Evolutionary conservation across 108 stramenopile species (phyloP), one percentile per base, ranked within the genome.

Genomic region (Cyclostephanos invisitatus): DNA sequence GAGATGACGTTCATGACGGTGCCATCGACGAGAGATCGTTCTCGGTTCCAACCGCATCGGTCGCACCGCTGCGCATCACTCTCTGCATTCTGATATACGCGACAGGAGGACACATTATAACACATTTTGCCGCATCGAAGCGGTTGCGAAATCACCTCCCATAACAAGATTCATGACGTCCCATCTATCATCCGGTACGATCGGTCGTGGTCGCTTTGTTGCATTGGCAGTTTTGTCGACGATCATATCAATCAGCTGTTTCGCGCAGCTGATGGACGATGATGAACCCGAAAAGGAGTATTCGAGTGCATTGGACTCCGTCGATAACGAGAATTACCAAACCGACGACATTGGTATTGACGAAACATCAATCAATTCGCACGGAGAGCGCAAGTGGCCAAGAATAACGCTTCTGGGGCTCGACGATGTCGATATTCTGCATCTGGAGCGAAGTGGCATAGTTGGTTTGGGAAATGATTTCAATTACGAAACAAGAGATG

Each of bases 331-430:
- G 22, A 46, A 15, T 14, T 2, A 15, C 44, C 44, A 15, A 46
- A 46, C 14, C 44, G 15, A 46, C 15, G 44, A 15, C 12, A 15
- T 15, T 0, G 14, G 44, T 46, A 46, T 14, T 59, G 58, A 57
- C 11, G 56, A 28, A 35, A 29, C 58, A 37, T 12, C 36, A 11
- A n/a, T 0, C 37, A 42, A 40, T 21, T 61, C 60, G 17, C 36
- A 38, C 22, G 38, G 6, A 53, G 22, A 62, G 12, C 25, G 11
- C 14, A 62, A 28, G 24, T 62, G 37, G 28, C 50, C 22, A 64
- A 62, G 62, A 64, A 55, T 72, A 4, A 72, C 72, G 17, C 63
- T 72, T 22, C 14, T 72, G 17, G 72, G 72, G 48, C 53, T 72
- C 18, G 72, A 72, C 42, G 72, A 72, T 40, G 60, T 59, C 14